Evolutionary conservation across 331 rosid genomes (phyloP), one percentile per base, ranked within the genome.

Genomic region (Malus hybrid): DNA sequence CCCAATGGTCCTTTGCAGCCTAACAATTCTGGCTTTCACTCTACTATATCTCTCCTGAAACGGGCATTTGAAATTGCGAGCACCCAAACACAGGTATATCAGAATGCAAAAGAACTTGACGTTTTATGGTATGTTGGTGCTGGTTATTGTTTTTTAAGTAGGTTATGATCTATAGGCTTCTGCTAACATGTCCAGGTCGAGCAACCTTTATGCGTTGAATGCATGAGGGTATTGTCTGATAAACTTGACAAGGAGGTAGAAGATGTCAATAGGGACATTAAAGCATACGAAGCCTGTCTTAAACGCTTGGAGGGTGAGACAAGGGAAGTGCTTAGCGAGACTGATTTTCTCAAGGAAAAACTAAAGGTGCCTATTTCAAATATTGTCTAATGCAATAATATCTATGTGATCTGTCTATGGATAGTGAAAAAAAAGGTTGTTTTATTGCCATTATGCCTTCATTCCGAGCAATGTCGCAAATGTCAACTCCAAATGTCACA

Each of bases 21-120:
- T 77, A 92, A 90, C 77, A 87, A 90, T 85, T 84, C 91, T 34
- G 97, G 97, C 42, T 95, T 95, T 57, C 79, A 85, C 75, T 83
- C 97, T 2, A 92, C 97, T 19, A 89, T 92, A 75, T 85, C 88
- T 64, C 83, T 92, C 72, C 74, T 95, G 76, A 90, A 84, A 74
- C 91, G 92, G 55, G 99, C 97, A 36, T 95, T 95, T 87, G 97
- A 95, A 85, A 95, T 95, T 81, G 97, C 99, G 77, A 87, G 95
- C 55, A 85, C 82, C 4, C 99, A 95, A 86, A 92, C 93, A 5
- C 99, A 88, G 91, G 99, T 92, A 74, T 61, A 9, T 82, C 22
- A 39, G 31, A 31, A 33, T 79, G 33, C 28, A 52, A 33, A 64
- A 63, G 72, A 70, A 56, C 24, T 68, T 7, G 33, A 50, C 60